These are phyloP conservation scores for Didymella keratinophila DNA, from an alignment of 2,329 filamentous ascomycete species.

Conservation along the genomic window DNA sequence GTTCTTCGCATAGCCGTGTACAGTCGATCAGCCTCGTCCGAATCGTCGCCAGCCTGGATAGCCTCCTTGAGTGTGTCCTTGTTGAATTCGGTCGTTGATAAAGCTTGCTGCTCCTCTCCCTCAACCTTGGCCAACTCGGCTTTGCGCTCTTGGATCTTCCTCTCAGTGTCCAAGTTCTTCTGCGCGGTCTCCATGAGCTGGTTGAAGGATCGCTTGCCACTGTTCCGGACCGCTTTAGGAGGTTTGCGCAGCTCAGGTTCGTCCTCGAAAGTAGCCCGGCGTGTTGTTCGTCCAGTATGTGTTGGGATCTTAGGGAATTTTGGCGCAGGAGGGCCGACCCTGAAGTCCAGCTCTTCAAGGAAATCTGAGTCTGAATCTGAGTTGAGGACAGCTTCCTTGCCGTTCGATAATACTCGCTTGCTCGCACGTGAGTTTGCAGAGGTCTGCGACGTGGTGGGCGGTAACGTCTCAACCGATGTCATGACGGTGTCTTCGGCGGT, in stretches of 20 bases:
- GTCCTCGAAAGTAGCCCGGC: conserved; percentile 16
- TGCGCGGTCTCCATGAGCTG: conserved; percentile 36
- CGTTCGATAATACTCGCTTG: conserved; percentile 63
- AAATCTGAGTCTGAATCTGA: conserved; percentile 76
- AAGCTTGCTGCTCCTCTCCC: conserved; percentile 26
- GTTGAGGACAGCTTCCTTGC: conserved; percentile 61
- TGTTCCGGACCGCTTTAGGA: conserved; percentile 23
- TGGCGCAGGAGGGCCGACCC: conserved; percentile 16
- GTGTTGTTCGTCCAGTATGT: conserved; percentile 22
- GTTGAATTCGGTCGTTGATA: conserved; percentile 22
- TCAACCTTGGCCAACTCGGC: conserved; percentile 35
- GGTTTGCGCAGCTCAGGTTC: conserved; percentile 35
- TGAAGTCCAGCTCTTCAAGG: conserved; percentile 59
- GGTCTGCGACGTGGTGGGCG: conserved; percentile 31
- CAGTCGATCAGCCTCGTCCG: conserved; percentile 66
- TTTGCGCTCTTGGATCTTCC: conserved; percentile 36
- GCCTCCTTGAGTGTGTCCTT: conserved; percentile 39
- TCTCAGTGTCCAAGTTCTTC: conserved; percentile 36
- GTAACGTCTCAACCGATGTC: conserved; percentile 8
- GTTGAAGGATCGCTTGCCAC: conserved; percentile 30
- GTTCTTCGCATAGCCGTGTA: conserved; percentile 67
- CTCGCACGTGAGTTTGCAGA: conserved; percentile 46
- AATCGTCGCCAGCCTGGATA: conserved; percentile 73
- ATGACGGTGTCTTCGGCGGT: conserved; percentile 7
- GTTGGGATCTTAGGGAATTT: conserved; percentile 21